Percentiles rank a stretch among this genome's conserved stretches.
Evolutionary conservation across 495 filamentous ascomycete species (phyloP).

Genomic region (Aspergillus haitiensis): DNA sequence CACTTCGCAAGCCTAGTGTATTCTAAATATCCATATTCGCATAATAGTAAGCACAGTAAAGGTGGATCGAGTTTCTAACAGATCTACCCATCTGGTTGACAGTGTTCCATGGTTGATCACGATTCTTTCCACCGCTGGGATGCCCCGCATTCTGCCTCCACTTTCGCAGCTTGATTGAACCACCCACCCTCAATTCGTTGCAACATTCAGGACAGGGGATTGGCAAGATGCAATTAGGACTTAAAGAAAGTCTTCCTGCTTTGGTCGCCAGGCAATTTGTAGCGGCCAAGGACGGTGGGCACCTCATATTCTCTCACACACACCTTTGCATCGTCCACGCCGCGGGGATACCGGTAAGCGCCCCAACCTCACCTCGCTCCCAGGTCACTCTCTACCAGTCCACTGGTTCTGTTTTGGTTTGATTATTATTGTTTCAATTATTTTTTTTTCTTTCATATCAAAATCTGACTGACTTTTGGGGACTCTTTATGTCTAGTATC

Average conservation of each 20-base stretch:
- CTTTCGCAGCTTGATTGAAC: background rate
- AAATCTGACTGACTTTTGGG: background rate
- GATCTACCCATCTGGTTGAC: no score
- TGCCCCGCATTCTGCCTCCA: slow-evolving; percentile 17
- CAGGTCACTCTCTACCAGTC: background rate
- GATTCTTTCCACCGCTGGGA: slow-evolving; percentile 10
- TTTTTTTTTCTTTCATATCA: background rate
- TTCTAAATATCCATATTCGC: background rate
- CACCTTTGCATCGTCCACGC: slow-evolving; percentile 55
- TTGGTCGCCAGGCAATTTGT: slow-evolving; percentile 57
- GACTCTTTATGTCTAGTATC: slow-evolving; percentile 53
- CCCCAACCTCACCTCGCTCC: slow-evolving; percentile 10
- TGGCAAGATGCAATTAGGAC: slow-evolving; percentile 38
- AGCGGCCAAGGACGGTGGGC: slow-evolving; percentile 52
- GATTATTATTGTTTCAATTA: background rate
- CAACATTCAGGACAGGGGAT: slow-evolving; percentile 7
- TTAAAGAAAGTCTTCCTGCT: slow-evolving; percentile 48
- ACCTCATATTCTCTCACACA: slow-evolving; percentile 60
- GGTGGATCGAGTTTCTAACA: no score
- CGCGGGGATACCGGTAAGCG: slow-evolving; percentile 53
- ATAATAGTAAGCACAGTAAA: background rate
- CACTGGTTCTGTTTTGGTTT: no score
- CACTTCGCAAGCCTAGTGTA: background rate
- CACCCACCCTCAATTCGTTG: slow-evolving; percentile 11
- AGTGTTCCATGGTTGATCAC: background rate